Percentiles rank a stretch among this genome's conserved stretches.
phyloP scores from a whole-genome alignment of 2,329 filamentous ascomycete species.

The Cryphonectria japonica region DNA sequence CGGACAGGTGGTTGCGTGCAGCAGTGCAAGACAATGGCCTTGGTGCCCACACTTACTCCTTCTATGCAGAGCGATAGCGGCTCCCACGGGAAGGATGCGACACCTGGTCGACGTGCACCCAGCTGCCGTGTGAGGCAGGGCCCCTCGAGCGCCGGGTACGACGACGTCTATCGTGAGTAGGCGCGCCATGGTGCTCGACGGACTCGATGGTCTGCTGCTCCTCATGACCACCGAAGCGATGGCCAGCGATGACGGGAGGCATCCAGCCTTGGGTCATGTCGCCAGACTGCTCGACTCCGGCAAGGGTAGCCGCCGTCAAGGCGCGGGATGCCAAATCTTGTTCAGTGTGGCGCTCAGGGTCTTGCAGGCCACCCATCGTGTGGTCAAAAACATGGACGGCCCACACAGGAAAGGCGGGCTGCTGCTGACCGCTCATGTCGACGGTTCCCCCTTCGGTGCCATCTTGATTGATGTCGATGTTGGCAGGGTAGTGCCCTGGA shows the following conservation, averaged over 20 bases:
- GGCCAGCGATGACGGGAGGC: not conserved
- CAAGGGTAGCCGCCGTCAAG: not conserved
- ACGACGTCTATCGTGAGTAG: not conserved
- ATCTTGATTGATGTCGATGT: not conserved
- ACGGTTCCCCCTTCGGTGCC: not conserved
- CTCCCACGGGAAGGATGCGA: constrained; percentile 3
- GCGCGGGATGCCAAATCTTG: not conserved
- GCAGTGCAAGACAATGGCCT: not conserved
- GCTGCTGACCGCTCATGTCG: not conserved
- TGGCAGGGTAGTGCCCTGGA: not conserved
- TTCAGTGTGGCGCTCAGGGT: not conserved
- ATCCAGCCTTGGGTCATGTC: not conserved
- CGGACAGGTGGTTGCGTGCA: not conserved
- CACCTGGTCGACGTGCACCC: constrained; percentile 1
- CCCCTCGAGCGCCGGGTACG: not conserved
- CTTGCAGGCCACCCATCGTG: not conserved
- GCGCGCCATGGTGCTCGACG: not conserved
- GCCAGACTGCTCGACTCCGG: not conserved
- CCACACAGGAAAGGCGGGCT: not conserved
- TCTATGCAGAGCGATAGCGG: constrained; percentile 1
- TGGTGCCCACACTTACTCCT: not conserved
- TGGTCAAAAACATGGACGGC: not conserved
- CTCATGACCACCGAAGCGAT: not conserved
- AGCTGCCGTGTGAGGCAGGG: not conserved
- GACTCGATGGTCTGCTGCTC: not conserved